These are phyloP conservation scores for Domatiomyces globalis DNA, from an alignment of 2,329 filamentous ascomycete genomes.

Conservation along the genomic window DNA sequence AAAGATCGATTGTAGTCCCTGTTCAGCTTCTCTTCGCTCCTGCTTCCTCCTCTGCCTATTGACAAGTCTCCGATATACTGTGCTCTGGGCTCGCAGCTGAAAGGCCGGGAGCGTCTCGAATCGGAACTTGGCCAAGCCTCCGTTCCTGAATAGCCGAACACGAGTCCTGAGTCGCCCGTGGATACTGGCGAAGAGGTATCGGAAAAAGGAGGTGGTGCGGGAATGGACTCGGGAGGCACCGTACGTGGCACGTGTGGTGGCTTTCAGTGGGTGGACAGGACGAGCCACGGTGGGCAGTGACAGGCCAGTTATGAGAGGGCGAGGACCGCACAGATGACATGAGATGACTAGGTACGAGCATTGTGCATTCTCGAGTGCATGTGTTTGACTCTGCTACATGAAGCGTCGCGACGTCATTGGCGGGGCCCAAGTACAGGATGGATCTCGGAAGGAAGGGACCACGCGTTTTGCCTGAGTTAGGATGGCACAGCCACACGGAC, in stretches of 20 bases:
- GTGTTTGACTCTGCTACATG: neutral
- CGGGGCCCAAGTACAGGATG: neutral
- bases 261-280: neutral
- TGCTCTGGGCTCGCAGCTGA: conserved; percentile 57
- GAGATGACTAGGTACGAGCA: neutral
- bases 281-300: conserved; percentile 5
- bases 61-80: conserved; percentile 61
- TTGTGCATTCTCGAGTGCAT: neutral
- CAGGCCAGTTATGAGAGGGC: neutral
- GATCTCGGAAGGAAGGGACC: neutral
- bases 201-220: conserved; percentile 33
- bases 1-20: conserved; percentile 30
- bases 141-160: conserved; percentile 15
- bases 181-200: conserved; percentile 54
- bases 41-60: conserved; percentile 45
- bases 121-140: conserved; percentile 54
- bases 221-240: neutral
- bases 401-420: neutral
- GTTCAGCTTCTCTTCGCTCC: conserved; percentile 36
- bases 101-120: conserved; percentile 60
- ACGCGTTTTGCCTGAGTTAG: too few relatives aligned
- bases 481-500: too few relatives aligned
- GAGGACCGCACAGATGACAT: neutral
- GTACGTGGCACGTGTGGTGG: too few relatives aligned
- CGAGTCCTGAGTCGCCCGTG: conserved; percentile 44